Percentiles rank a stretch among this genome's conserved stretches.
phyloP scores from a whole-genome alignment of 2,329 filamentous ascomycete genomes.

The Fusarium xylarioides region DNA sequence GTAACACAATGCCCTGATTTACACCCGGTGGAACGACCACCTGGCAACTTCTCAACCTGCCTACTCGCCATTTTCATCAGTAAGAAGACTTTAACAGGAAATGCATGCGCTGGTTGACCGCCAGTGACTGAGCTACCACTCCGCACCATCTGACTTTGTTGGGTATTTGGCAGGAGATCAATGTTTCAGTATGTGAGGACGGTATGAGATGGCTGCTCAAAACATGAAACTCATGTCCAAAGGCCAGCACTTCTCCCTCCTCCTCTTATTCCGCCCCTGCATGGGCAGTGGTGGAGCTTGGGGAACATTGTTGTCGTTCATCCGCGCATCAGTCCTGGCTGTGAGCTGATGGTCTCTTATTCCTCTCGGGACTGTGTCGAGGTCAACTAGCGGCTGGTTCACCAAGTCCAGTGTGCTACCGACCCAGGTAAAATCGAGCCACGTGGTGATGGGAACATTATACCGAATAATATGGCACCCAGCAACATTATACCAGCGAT shows the following conservation, averaged over 20 bases:
- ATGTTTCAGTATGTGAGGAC: not conserved
- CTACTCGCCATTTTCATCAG: no score
- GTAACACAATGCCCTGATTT: not conserved
- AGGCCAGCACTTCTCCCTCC: not conserved
- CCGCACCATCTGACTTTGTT: not conserved
- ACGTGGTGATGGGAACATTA: not conserved
- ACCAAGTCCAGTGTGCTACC: fast-evolving
- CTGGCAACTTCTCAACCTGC: no score
- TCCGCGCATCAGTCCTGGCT: not conserved
- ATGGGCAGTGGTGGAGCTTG: not conserved
- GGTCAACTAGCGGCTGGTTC: not conserved
- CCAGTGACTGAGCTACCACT: no score
- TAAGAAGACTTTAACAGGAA: no score
- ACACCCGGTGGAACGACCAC: not conserved
- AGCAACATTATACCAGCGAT: no score
- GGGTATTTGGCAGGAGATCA: not conserved
- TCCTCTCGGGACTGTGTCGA: not conserved
- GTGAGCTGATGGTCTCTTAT: fast-evolving
- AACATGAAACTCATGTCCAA: not conserved
- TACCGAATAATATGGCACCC: no score
- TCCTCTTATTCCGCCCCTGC: not conserved
- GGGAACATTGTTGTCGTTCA: not conserved
- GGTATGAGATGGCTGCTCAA: not conserved
- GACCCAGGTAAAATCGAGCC: not conserved
- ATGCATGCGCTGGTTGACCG: no score